Evolutionary conservation across 306 rosid genomes (phyloP).

Genomic region (Dalbergia oliveri): DNA sequence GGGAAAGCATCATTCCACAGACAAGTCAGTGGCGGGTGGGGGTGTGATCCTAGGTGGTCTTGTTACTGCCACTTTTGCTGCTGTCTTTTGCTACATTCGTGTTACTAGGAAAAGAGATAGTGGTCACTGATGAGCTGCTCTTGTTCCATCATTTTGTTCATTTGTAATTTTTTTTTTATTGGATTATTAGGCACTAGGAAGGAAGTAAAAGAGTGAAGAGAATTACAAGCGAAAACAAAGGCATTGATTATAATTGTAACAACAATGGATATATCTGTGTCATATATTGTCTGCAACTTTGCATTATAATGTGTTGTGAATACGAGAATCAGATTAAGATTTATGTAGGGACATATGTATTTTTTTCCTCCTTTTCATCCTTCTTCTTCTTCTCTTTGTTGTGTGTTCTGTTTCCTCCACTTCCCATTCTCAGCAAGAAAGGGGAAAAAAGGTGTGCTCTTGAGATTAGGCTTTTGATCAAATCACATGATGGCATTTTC

Average conservation of each 20-base stretch:
- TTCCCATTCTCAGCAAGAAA: not conserved
- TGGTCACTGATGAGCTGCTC: conserved; percentile 23
- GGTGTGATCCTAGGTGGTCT: conserved; percentile 92
- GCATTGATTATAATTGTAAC: conserved; percentile 5
- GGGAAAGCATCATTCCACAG: conserved; percentile 67
- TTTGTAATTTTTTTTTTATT: not conserved
- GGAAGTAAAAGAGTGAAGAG: not conserved
- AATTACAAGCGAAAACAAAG: not conserved
- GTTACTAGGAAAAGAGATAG: conserved; percentile 69
- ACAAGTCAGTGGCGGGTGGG: conserved; percentile 87
- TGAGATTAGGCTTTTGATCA: conserved; percentile 1
- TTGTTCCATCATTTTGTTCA: not conserved
- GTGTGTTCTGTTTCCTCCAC: conserved; percentile 18
- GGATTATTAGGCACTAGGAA: conserved; percentile 3
- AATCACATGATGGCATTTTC: not conserved
- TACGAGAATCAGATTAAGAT: conserved; percentile 18
- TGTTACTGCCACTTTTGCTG: conserved; percentile 79
- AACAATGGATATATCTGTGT: not conserved
- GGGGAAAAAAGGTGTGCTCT: not conserved
- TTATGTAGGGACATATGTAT: not conserved
- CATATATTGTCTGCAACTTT: conserved; percentile 27
- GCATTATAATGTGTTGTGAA: conserved; percentile 19
- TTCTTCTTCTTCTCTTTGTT: not conserved
- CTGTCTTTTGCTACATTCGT: conserved; percentile 84
- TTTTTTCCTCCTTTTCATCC: not conserved